Percentiles rank a stretch among this genome's conserved stretches.
phyloP scores from a whole-genome alignment of 1,284 basidiomycete genomes.

The Ganoderma multipileum region DNA sequence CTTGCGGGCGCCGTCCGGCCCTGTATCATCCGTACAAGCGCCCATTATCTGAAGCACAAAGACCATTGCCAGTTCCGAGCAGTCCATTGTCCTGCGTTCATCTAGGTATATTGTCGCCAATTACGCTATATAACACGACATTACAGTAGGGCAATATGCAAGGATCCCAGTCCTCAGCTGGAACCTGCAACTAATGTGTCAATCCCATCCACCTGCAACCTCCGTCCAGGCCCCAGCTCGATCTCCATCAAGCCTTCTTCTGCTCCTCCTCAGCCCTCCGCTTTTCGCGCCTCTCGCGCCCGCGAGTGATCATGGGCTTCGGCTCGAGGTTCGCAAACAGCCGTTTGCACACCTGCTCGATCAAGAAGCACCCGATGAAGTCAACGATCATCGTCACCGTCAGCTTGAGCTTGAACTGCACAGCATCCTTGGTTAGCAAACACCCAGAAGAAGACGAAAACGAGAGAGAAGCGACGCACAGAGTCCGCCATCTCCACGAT shows the following conservation, averaged over 20 bases:
- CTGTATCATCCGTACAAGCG: not conserved
- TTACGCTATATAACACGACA: constrained; percentile 22
- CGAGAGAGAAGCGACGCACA: constrained; percentile 53
- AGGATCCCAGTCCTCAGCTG: not conserved
- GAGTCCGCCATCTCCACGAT: constrained; percentile 87
- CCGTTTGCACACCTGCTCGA: constrained; percentile 86
- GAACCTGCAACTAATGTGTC: not conserved
- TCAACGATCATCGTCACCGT: constrained; percentile 87
- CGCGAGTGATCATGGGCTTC: constrained; percentile 83
- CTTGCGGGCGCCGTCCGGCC: constrained; percentile 3
- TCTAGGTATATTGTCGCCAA: constrained; percentile 20
- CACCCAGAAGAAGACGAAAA: not conserved
- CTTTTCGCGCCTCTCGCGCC: constrained; percentile 71
- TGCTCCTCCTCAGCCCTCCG: constrained; percentile 28
- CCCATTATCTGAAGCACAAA: not conserved
- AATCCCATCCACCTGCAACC: not conserved
- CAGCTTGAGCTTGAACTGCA: constrained; percentile 82
- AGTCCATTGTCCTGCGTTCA: constrained; percentile 7
- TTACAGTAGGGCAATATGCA: constrained; percentile 19
- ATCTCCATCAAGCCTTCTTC: constrained; percentile 15
- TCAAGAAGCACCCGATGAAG: constrained; percentile 86
- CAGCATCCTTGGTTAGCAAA: not conserved
- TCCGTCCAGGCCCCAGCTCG: too few species aligned
- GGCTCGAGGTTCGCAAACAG: constrained; percentile 92
- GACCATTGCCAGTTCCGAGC: not conserved